Evolutionary conservation across 176 grass and related monocot genomes (phyloP).

Genomic region (Eleusine coracana): DNA sequence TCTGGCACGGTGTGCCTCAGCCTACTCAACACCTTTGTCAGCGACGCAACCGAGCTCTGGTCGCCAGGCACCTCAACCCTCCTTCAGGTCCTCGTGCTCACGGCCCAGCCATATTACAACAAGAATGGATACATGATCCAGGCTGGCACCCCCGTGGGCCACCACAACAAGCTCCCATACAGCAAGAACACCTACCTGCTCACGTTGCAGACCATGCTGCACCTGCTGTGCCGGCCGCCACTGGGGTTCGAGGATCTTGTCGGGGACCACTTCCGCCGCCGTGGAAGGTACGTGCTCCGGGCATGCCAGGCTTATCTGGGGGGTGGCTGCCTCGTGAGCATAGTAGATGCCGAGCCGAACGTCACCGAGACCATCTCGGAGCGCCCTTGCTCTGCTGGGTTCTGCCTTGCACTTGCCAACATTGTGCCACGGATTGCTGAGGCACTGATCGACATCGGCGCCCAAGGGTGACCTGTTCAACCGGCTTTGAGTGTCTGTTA

Average conservation of each 20-base stretch:
- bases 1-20: slow-evolving; percentile 42
- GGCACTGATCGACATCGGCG: too few species aligned
- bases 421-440: too few species aligned
- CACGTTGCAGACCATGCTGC: background rate
- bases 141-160: background rate
- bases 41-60: slow-evolving; percentile 23
- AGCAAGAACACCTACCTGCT: slow-evolving; percentile 24
- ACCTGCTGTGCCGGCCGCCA: background rate
- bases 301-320: background rate
- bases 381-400: background rate
- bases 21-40: slow-evolving; percentile 28
- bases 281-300: background rate
- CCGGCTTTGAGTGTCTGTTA: too few species aligned
- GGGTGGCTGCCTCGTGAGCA: too few species aligned
- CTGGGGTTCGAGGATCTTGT: background rate
- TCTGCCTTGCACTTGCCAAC: too few species aligned
- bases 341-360: background rate
- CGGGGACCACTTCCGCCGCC: background rate
- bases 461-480: too few species aligned
- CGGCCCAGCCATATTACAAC: slow-evolving; percentile 14
- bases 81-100: slow-evolving; percentile 34
- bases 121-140: background rate
- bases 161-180: slow-evolving; percentile 10
- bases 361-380: background rate
- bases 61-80: background rate